A percentile compares a stretch with the other conserved stretches of the same genome.
Conservation (phyloP, 2,329 filamentous ascomycete species). For the Trichoderma endophyticum region DNA sequence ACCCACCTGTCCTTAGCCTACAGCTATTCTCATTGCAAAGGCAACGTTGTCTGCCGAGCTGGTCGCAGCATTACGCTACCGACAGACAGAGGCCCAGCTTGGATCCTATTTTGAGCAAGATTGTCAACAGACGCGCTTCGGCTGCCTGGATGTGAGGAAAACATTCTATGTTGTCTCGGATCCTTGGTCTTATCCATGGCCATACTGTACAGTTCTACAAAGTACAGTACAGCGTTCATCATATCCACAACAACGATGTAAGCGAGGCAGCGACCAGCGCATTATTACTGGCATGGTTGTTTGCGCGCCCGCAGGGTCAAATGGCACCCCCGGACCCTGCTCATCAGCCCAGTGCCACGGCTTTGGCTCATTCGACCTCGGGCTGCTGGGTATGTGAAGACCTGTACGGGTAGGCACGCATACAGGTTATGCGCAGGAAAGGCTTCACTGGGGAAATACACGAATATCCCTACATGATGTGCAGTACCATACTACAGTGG, state of each 20-base stretch:
- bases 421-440: not conserved
- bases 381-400: not conserved
- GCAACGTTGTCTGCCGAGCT: not conserved
- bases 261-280: not conserved
- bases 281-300: not conserved
- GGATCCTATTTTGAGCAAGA: not conserved
- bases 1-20: not conserved
- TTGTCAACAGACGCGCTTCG: not conserved
- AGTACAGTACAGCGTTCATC: not conserved
- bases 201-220: not conserved
- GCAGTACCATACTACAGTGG: not conserved
- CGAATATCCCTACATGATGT: not conserved
- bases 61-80: not conserved
- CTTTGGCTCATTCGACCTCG: not conserved
- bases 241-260: not conserved
- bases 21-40: not conserved
- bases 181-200: not conserved
- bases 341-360: not conserved
- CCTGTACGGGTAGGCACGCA: not conserved
- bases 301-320: constrained; percentile 9
- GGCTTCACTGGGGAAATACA: not conserved
- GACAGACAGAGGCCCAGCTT: not conserved
- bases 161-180: not conserved
- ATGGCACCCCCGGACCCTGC: not conserved
- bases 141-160: not conserved